phyloP scores from a whole-genome alignment of 2,329 filamentous ascomycete genomes.

The Penicillium sp. region DNA sequence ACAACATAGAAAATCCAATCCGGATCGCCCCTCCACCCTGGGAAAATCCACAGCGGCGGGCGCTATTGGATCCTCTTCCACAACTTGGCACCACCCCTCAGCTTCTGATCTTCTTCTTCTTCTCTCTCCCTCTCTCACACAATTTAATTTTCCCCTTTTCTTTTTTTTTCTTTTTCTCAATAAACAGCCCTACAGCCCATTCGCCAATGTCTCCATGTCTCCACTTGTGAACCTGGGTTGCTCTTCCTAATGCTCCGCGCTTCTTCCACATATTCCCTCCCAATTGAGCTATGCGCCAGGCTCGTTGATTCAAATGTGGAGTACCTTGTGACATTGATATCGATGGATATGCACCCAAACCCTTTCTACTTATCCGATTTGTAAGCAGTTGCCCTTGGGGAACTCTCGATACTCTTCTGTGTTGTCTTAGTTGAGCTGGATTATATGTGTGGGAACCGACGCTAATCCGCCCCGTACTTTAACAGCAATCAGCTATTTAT shows the following conservation, averaged over 20 bases:
- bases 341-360: background rate
- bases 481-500: background rate
- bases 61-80: conserved; percentile 14
- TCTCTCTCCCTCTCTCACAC: background rate
- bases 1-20: background rate
- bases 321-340: background rate
- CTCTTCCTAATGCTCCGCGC: conserved; percentile 1
- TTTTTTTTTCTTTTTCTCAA: background rate
- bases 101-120: conserved; percentile 12
- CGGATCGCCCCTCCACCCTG: conserved; percentile 8
- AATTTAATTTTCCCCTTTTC: background rate
- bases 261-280: background rate
- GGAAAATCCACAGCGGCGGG: conserved; percentile 8
- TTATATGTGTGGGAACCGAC: background rate
- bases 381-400: background rate
- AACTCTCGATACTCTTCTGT: background rate
- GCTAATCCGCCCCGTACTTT: background rate
- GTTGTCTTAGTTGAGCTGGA: background rate
- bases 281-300: conserved; percentile 8
- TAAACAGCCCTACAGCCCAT: background rate
- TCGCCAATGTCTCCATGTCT: conserved; percentile 2
- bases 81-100: conserved; percentile 16
- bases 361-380: background rate
- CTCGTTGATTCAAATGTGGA: conserved; percentile 1
- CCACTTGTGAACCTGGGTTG: background rate